Percentiles rank a stretch among this genome's conserved stretches.
Conservation (phyloP, 306 rosid genomes). For the Ormosia emarginata region DNA sequence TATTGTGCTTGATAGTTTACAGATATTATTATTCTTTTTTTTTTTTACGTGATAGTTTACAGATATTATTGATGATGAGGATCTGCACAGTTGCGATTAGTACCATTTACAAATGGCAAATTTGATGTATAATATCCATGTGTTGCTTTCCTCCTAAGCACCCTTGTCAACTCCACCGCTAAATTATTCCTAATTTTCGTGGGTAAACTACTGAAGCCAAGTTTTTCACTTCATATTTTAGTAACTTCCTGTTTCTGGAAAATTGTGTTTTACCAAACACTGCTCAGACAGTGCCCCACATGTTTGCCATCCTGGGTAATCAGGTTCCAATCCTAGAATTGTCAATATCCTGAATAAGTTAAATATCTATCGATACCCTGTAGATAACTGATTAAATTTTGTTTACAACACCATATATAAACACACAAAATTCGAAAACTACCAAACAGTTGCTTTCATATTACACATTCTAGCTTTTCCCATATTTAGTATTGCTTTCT, state of each 20-base stretch:
- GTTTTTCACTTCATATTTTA: not conserved
- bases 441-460: not conserved
- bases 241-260: not conserved
- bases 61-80: not conserved
- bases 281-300: not conserved
- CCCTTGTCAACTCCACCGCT: not conserved
- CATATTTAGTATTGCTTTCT: not conserved
- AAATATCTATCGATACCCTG: no score
- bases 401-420: no score
- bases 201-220: not conserved
- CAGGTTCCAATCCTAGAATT: not conserved
- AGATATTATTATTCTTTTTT: not conserved
- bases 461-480: no score
- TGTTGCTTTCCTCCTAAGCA: not conserved
- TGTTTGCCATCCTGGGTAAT: not conserved
- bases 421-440: not conserved
- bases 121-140: not conserved
- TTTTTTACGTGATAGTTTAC: not conserved
- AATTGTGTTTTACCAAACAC: not conserved
- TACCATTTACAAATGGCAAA: not conserved
- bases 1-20: not conserved
- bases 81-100: not conserved
- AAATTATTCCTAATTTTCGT: not conserved
- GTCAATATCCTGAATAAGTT: no score
- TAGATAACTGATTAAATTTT: no score